These are phyloP conservation scores for Salvia hispanica DNA, from an alignment of 257 asterid genomes.

Conservation along the genomic window DNA sequence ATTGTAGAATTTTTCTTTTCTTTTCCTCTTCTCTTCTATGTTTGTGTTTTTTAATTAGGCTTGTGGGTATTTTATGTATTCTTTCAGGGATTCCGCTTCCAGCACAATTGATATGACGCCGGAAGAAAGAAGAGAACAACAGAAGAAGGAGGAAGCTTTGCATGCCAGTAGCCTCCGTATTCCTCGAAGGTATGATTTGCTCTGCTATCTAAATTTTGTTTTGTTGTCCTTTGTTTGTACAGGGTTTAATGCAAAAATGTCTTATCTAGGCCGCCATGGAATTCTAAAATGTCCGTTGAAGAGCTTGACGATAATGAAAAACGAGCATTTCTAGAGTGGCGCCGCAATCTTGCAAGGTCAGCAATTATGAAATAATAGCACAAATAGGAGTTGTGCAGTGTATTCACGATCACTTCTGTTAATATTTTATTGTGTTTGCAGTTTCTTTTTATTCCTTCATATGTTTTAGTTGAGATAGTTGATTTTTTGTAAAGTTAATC, in stretches of 20 bases:
- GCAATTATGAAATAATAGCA: conserved; percentile 26
- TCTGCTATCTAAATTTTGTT: background rate
- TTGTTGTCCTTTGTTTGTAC: conserved; percentile 17
- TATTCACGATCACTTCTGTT: background rate
- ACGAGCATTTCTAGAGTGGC: conserved; percentile 86
- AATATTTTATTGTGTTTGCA: conserved; percentile 2
- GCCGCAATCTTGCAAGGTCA: conserved; percentile 92
- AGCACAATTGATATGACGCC: conserved; percentile 53
- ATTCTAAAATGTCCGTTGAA: conserved; percentile 79
- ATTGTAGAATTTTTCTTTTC: background rate
- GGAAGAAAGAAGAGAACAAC: conserved; percentile 65
- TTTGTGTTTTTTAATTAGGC: background rate
- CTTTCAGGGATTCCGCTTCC: conserved; percentile 69
- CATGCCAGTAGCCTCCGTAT: conserved; percentile 93
- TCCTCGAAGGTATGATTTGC: conserved; percentile 74
- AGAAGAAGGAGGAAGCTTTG: conserved; percentile 84
- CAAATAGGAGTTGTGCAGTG: conserved; percentile 7
- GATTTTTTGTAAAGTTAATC: conserved; percentile 8
- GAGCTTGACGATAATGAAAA: conserved; percentile 86
- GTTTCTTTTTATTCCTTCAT: background rate
- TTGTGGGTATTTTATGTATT: background rate
- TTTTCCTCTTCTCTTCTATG: background rate
- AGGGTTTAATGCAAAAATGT: conserved; percentile 26
- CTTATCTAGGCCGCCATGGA: conserved; percentile 86
- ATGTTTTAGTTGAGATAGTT: background rate